Percentiles rank a stretch among this genome's conserved stretches.
Evolutionary conservation across 495 filamentous ascomycete species (phyloP).

Genomic region (Neurospora sp.): DNA sequence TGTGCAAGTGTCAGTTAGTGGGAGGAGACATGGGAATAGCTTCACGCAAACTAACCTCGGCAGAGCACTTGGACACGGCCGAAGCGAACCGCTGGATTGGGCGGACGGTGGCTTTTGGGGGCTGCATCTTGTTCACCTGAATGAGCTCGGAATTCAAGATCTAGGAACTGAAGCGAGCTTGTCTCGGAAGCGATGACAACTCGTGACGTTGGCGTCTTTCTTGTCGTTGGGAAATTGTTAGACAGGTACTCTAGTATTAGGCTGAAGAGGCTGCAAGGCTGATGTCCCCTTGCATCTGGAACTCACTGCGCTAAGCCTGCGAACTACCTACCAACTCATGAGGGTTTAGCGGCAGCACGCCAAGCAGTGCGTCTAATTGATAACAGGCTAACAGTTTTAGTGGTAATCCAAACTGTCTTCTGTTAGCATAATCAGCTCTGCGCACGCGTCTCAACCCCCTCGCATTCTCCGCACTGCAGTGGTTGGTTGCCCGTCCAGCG

Average conservation of each 20-base stretch:
- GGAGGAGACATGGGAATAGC: background rate
- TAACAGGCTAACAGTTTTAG: background rate
- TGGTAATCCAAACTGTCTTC: fast-evolving
- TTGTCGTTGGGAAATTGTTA: background rate
- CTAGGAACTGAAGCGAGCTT: too few relatives aligned
- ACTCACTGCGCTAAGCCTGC: background rate
- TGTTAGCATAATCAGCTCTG: background rate
- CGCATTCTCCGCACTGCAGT: background rate
- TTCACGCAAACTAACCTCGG: conserved; percentile 50
- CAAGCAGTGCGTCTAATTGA: background rate
- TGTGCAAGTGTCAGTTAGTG: background rate
- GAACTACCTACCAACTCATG: too few relatives aligned
- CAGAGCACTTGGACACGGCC: conserved; percentile 71
- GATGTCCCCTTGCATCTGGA: background rate
- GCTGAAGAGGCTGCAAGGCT: background rate
- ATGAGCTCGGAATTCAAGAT: too few relatives aligned
- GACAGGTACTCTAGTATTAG: background rate
- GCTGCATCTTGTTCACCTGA: conserved; percentile 9
- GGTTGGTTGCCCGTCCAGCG: background rate
- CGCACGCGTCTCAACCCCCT: background rate
- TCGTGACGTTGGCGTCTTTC: background rate
- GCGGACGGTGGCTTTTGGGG: conserved; percentile 25
- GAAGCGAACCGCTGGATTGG: conserved; percentile 86
- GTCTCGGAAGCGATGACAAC: too few relatives aligned
- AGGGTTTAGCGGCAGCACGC: background rate